phyloP scores from a whole-genome alignment of 129 eudicot species.

The Tagetes patula region DNA sequence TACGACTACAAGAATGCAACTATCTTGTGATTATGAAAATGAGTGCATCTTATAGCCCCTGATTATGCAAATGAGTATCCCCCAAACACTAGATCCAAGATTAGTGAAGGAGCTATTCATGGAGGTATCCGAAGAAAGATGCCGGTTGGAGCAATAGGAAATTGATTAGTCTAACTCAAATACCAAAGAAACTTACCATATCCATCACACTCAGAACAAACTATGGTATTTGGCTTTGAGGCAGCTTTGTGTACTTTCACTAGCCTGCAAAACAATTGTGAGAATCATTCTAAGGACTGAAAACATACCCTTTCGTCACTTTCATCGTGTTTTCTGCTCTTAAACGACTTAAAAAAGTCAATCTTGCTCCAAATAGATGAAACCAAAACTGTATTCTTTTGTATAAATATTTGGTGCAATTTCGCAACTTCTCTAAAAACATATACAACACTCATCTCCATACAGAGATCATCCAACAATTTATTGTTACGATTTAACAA shows the following conservation, averaged over 20 bases:
- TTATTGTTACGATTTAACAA: no score
- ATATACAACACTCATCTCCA: no score
- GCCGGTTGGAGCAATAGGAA: neutral
- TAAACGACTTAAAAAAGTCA: neutral
- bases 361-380: neutral
- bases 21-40: no score
- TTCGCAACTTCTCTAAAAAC: no score
- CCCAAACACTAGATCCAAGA: no score
- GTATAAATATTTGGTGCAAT: no score
- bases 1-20: no score
- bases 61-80: no score
- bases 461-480: no score
- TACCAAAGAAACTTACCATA: constrained; percentile 42
- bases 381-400: no score
- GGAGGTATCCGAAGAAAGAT: neutral
- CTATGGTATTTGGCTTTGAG: constrained; percentile 47
- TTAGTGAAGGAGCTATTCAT: no score
- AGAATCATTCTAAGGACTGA: constrained; percentile 4
- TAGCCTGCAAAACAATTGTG: constrained; percentile 47
- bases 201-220: constrained; percentile 67
- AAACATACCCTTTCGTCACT: neutral
- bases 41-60: neutral
- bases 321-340: neutral
- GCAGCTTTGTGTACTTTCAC: constrained; percentile 16
- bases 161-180: neutral